Base-by-base conservation (phyloP, 106 monocot genomes). In the Allium cepa region DNA sequence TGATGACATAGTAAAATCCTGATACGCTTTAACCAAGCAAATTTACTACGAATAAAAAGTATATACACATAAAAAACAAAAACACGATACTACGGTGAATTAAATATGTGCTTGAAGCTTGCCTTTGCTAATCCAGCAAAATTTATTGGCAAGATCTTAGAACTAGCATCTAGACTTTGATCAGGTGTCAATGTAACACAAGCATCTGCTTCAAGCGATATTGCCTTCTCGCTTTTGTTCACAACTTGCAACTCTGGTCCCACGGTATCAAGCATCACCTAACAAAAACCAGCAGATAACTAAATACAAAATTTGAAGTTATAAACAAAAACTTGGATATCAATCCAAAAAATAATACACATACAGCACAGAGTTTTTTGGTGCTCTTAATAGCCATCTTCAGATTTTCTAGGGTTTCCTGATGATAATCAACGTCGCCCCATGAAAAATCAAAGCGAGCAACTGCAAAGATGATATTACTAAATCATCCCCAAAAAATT, bases 361-460 rank as follows among this genome's bases (percentile, higher is more conserved):
- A 82, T 78, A 97, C 92, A 36, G 97, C 92, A 56, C 97, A 99
- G 13, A 99, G 77, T 71, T 93, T 99, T 78, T 99, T 99, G 75
- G 97, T 93, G 77, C 75, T 73, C 80, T 92, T 99, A 50, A 99
- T 78, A 26, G 97, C 92, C 53, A 75, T 15, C 78, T 93, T 99
- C 53, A 99, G 97, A 67, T 90, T 99, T 52, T 93, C 97, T 26
- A 99, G 60, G 9, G 97, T 99, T 60, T 92, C 68, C 75, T 99
- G 97, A 73, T 99, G 97, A 60, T 92, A 99, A 16, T 80, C 97
- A 14, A 78, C 48, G 56, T 99, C 79, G 8, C 92, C 92, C 92
- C 87, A 99, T 11, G 97, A 99, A 74, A 99, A 99, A 48, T 99
- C 97, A 67, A 99, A 92, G 9, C 97, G 86, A 9, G 97, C 97